Evolutionary conservation across 2,329 filamentous ascomycete species (phyloP), one percentile per base, ranked within the genome.

Genomic region (Botryosphaeria agaves): DNA sequence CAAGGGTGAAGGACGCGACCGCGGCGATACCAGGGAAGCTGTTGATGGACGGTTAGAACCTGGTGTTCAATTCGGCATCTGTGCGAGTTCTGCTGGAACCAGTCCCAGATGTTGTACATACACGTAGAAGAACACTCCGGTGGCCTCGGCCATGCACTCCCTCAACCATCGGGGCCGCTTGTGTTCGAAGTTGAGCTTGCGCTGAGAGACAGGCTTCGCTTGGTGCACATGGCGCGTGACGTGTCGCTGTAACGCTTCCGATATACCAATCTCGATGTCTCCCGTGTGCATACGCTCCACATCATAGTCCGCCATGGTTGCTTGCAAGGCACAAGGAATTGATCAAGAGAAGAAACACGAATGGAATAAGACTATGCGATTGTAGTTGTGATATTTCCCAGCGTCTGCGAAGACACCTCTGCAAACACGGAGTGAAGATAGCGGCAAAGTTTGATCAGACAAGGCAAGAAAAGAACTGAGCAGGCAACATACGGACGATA

Each of bases 121-220:
- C 46, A n/a, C 62, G 41, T 65, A 69, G 42, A 67, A 64, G 52
- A 70, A 70, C 3, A 69, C 64, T 3, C 67, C 66, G 1, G 62
- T 62, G 3, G 64, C 64, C 43, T 72, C 67, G 3, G 62, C 67
- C 36, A 62, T 51, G 50, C 63, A 64, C 41, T 72, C 64, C 30
- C 67, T 51, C 21, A 71, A 46, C 56, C 62, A 64, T 34, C 62
- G 51, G 7, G 67, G 67, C 29, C 67, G 53, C 3, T 48, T 34
- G 36, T 62, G 56, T 44, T 72, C 67, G 35, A 69, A 69, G 40
- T 65, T 52, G 30, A 72, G 59, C 37, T 59, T 66, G 11, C 61
- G 53, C 40, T 69, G 59, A 3, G 64, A 62, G 6, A 72, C 57
- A 7, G 64, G 58, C 36, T 60, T 62, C 3, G 57, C 38, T 14